These are phyloP conservation scores for Miscanthus sacchariflorus DNA, from an alignment of 202 grass and related monocot genomes.

Conservation along the genomic window DNA sequence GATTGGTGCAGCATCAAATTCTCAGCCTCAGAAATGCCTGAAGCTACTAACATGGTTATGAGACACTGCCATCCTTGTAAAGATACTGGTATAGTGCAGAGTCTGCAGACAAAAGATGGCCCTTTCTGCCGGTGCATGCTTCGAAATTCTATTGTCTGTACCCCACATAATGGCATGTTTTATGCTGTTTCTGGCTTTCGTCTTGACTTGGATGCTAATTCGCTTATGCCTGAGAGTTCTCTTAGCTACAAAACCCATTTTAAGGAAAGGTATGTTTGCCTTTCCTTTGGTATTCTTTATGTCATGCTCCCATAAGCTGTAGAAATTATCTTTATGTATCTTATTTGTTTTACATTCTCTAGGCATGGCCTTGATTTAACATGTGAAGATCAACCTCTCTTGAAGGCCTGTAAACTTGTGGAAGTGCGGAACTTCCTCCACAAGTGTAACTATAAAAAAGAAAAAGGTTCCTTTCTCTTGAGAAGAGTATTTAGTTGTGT, in stretches of 20 bases:
- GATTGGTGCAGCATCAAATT: slow-evolving; percentile 74
- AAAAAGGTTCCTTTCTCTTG: slow-evolving; percentile 58
- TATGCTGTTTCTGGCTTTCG: slow-evolving; percentile 69
- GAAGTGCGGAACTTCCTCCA: slow-evolving; percentile 63
- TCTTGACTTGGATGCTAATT: slow-evolving; percentile 62
- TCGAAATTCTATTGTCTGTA: slow-evolving; percentile 63
- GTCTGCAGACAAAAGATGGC: slow-evolving; percentile 59
- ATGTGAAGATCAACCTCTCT: slow-evolving; percentile 56
- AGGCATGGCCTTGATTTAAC: slow-evolving; percentile 66
- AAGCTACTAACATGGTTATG: slow-evolving; percentile 32
- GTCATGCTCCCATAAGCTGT: not conserved
- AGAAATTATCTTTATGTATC: not conserved
- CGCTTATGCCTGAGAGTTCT: slow-evolving; percentile 46
- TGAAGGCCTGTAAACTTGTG: slow-evolving; percentile 50
- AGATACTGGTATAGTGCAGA: slow-evolving; percentile 44
- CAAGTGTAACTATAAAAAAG: slow-evolving; percentile 35
- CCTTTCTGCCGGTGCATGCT: slow-evolving; percentile 55
- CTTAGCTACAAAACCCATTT: slow-evolving; percentile 70
- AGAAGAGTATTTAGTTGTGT: slow-evolving; percentile 17
- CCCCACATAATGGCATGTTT: slow-evolving; percentile 60
- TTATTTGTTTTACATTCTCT: slow-evolving; percentile 32
- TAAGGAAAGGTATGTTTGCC: slow-evolving; percentile 61
- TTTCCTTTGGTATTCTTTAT: slow-evolving; percentile 3
- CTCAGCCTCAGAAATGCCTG: slow-evolving; percentile 35
- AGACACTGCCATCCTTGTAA: slow-evolving; percentile 53